These are phyloP conservation scores for Eucalyptus leucophloia DNA, from an alignment of 345 rosid species.

Conservation along the genomic window DNA sequence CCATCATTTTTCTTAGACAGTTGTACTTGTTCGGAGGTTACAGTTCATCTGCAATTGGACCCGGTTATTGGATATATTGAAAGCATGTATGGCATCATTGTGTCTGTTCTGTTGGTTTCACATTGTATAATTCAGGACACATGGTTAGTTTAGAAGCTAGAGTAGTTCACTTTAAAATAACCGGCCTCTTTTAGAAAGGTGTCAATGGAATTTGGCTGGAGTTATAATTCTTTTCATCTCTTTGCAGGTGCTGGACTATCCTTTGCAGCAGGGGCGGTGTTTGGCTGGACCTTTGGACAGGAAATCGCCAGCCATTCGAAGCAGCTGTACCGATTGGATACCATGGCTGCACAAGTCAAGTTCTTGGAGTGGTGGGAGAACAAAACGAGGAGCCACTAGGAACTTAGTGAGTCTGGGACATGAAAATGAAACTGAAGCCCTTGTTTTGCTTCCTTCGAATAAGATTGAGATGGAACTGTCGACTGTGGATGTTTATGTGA, in stretches of 20 bases:
- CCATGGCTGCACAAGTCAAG: constrained; percentile 81
- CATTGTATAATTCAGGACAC: not conserved
- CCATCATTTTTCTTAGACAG: not conserved
- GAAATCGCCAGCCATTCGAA: constrained; percentile 60
- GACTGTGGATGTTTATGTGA: not conserved
- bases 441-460: not conserved
- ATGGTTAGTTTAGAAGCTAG: not conserved
- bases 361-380: constrained; percentile 93
- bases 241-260: constrained; percentile 73
- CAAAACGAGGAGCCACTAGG: constrained; percentile 5
- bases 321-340: constrained; percentile 81
- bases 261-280: constrained; percentile 67
- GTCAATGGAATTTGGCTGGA: not conserved
- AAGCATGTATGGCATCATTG: not conserved
- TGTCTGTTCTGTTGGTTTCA: not conserved
- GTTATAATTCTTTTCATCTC: not conserved
- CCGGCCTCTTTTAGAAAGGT: not conserved
- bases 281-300: constrained; percentile 90
- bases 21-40: not conserved
- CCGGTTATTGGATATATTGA: not conserved
- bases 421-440: not conserved
- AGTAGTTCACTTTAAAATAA: not conserved
- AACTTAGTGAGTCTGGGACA: not conserved
- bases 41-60: not conserved
- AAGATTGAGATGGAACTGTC: not conserved